Evolutionary conservation across 1,139 yeast genomes (phyloP).

Genomic region (Suhomyces bribrorum): DNA sequence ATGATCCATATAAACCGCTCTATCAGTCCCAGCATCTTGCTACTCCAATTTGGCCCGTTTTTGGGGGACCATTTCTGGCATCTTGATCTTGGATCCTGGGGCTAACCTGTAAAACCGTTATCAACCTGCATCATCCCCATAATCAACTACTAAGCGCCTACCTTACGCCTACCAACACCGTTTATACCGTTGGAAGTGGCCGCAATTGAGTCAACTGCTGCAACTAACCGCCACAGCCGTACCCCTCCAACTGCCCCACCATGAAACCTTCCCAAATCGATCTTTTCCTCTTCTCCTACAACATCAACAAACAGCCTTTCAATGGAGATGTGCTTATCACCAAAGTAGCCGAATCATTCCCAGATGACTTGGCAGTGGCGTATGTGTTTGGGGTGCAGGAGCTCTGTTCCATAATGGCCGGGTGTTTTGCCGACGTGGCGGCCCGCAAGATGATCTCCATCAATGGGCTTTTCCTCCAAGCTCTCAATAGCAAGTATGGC

Average conservation of each 20-base stretch:
- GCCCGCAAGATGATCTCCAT: constrained; percentile 43
- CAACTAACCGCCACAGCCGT: background rate
- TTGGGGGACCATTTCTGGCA: no score
- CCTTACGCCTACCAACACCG: no score
- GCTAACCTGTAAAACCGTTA: no score
- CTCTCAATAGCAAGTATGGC: constrained; percentile 37
- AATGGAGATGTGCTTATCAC: constrained; percentile 26
- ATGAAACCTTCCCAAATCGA: constrained; percentile 11
- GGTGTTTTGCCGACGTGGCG: constrained; percentile 48
- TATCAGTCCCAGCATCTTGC: no score
- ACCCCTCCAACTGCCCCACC: background rate
- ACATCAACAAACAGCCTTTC: constrained; percentile 35
- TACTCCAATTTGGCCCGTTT: no score
- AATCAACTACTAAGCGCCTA: no score
- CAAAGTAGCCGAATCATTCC: constrained; percentile 31
- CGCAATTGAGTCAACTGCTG: no score
- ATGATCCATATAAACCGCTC: no score
- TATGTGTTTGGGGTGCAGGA: constrained; percentile 79
- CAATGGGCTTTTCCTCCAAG: constrained; percentile 40
- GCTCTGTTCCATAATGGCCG: constrained; percentile 63
- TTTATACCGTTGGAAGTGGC: no score
- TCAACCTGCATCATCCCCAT: no score
- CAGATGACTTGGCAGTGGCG: constrained; percentile 41
- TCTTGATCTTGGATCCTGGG: no score
- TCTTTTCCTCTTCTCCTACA: constrained; percentile 42